Conservation (phyloP, 75 land plant genomes). For the Cunninghamia lanceolata region DNA sequence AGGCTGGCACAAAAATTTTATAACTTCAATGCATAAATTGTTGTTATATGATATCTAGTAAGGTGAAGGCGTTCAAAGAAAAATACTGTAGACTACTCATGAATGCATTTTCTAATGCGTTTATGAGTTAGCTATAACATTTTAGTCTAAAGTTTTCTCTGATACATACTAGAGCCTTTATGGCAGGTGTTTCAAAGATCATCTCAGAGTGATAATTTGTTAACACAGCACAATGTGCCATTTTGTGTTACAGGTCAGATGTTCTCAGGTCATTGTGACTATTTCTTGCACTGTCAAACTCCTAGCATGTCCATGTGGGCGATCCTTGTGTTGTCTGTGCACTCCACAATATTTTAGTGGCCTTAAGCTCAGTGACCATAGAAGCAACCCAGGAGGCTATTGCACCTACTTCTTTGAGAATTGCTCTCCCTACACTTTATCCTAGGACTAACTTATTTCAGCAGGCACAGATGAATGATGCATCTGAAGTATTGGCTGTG, state of each 20-base stretch:
- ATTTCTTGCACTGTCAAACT: neutral
- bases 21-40: no score
- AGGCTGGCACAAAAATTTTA: no score
- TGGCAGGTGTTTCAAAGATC: neutral
- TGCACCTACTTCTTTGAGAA: conserved; percentile 70
- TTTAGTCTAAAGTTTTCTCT: neutral
- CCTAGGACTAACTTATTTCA: conserved; percentile 79
- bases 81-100: neutral
- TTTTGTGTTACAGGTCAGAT: neutral
- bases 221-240: neutral
- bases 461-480: conserved; percentile 97
- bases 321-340: conserved; percentile 90
- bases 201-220: neutral
- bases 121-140: neutral
- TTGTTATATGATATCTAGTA: neutral
- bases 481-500: conserved; percentile 82
- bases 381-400: conserved; percentile 44
- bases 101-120: neutral
- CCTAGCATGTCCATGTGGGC: conserved; percentile 57
- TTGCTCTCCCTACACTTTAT: conserved; percentile 68
- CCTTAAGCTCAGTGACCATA: conserved; percentile 41
- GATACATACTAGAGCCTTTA: neutral
- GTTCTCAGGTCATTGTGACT: neutral
- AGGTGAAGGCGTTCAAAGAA: neutral
- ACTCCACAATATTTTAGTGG: conserved; percentile 65